A percentile compares a stretch with the other conserved stretches of the same genome.
Evolutionary conservation across 2,329 filamentous ascomycete species (phyloP).

Genomic region (Fusarium chuoi): DNA sequence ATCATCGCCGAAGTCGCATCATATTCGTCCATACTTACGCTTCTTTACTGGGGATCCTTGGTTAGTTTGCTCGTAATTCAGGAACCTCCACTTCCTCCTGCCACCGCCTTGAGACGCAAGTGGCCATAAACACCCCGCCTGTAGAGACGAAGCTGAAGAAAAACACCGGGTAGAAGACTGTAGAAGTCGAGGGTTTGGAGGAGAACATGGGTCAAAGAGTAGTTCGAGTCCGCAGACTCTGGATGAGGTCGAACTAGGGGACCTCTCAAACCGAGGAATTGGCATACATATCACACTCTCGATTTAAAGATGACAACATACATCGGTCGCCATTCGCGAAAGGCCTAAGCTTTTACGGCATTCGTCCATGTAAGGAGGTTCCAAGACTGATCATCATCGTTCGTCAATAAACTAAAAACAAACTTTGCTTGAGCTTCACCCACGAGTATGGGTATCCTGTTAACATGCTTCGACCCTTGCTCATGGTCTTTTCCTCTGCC

Average conservation of each 20-base stretch:
- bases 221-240: neutral
- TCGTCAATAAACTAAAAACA: neutral
- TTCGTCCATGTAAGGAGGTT: slow-evolving; percentile 8
- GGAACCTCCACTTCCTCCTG: slow-evolving; percentile 31
- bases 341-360: neutral
- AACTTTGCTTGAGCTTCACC: slow-evolving; percentile 4
- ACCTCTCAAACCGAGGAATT: neutral
- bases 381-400: neutral
- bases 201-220: neutral
- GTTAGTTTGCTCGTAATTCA: slow-evolving; percentile 4
- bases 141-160: slow-evolving; percentile 15
- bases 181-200: neutral
- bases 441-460: neutral
- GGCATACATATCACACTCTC: neutral
- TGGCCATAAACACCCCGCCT: slow-evolving; percentile 25
- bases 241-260: neutral
- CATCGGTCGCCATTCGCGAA: slow-evolving; percentile 7
- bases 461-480: neutral
- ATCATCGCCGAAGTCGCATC: slow-evolving; percentile 53
- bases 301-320: slow-evolving; percentile 3
- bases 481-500: slow-evolving; percentile 2
- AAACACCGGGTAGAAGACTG: neutral
- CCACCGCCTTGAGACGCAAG: slow-evolving; percentile 17
- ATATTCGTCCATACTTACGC: slow-evolving; percentile 12
- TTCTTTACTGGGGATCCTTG: slow-evolving; percentile 22